phyloP scores from a whole-genome alignment of 2,329 filamentous ascomycete species.

The Venturia oleaginea region DNA sequence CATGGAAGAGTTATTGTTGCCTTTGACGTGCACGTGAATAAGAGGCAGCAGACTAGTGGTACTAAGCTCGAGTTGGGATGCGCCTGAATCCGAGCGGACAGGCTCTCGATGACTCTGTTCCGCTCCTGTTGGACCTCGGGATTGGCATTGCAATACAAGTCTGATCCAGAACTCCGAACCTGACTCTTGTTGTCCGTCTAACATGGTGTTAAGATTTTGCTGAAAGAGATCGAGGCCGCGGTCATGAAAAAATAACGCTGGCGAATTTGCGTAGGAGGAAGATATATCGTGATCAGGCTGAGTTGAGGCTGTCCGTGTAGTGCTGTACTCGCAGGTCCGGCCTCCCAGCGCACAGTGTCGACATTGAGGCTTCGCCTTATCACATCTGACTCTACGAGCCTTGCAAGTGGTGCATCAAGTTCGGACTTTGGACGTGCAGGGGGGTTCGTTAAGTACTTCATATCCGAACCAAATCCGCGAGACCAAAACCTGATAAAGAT shows the following conservation, averaged over 20 bases:
- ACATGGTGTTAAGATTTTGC: neutral
- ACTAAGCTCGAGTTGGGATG: constrained; percentile 8
- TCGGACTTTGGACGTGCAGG: constrained; percentile 1
- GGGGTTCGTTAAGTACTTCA: too few species aligned
- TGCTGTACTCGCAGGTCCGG: constrained; percentile 11
- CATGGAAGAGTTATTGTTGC: constrained; percentile 1
- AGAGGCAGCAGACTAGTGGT: constrained; percentile 6
- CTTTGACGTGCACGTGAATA: constrained; percentile 8
- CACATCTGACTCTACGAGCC: constrained; percentile 14
- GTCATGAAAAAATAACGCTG: neutral
- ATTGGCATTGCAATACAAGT: constrained; percentile 7
- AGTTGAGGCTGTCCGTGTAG: neutral
- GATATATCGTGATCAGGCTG: constrained; percentile 2
- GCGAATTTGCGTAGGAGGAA: neutral
- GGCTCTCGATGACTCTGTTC: neutral
- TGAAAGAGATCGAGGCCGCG: constrained; percentile 5
- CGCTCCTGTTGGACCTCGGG: neutral
- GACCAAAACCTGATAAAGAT: too few species aligned
- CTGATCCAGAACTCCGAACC: constrained; percentile 1
- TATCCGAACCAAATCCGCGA: too few species aligned
- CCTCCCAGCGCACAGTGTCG: constrained; percentile 4
- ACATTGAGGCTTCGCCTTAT: constrained; percentile 10
- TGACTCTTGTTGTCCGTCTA: neutral
- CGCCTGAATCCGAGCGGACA: neutral
- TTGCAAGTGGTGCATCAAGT: constrained; percentile 14